phyloP scores from a whole-genome alignment of 306 rosid genomes.

The Medicago arabica region DNA sequence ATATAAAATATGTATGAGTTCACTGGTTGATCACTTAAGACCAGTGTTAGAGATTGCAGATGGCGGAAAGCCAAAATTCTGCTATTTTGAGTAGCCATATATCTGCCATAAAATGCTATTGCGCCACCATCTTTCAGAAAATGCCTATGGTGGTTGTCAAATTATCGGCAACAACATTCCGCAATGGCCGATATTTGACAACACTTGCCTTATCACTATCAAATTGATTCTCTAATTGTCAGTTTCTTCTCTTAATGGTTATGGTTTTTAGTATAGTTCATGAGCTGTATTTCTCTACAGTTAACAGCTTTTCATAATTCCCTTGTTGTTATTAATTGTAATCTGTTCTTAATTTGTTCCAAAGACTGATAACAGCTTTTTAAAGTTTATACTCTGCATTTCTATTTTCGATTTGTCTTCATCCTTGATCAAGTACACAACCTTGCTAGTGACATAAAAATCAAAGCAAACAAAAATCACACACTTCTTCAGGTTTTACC shows the following conservation, averaged over 20 bases:
- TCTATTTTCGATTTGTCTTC: constrained; percentile 18
- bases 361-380: neutral
- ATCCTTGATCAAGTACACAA: constrained; percentile 2
- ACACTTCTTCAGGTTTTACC: neutral
- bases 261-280: neutral
- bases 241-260: constrained; percentile 9
- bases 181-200: neutral
- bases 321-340: neutral
- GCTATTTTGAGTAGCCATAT: neutral
- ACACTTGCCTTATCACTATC: neutral
- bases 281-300: neutral
- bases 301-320: constrained; percentile 15
- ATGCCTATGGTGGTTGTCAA: neutral
- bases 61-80: neutral
- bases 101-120: neutral
- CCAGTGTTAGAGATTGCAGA: neutral
- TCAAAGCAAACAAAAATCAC: neutral
- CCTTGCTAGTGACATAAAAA: constrained; percentile 12
- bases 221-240: constrained; percentile 1
- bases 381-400: neutral
- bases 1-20: neutral
- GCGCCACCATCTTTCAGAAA: neutral
- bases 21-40: neutral
- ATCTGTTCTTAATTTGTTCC: neutral
- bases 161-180: neutral